Conservation (phyloP, 805 yeast species). For the Diddensiella caesifluorescens region DNA sequence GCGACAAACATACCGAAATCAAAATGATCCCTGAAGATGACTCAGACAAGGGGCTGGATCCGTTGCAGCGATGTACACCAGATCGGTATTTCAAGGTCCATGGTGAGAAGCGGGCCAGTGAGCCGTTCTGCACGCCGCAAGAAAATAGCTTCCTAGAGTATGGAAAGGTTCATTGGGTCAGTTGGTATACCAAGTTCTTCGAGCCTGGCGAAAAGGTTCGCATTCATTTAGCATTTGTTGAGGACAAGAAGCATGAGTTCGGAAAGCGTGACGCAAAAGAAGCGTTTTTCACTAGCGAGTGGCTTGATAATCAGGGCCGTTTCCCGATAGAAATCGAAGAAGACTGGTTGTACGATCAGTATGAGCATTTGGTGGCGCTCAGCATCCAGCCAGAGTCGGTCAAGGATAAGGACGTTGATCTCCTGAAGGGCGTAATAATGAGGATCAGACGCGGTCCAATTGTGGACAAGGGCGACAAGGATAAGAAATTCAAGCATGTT, state of each 20-base stretch:
- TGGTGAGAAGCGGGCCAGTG: conserved; percentile 46
- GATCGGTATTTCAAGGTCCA: conserved; percentile 62
- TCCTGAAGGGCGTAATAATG: conserved; percentile 51
- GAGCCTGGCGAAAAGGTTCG: conserved; percentile 50
- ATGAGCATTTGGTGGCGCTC: conserved; percentile 51
- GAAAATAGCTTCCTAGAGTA: conserved; percentile 53
- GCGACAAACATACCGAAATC: conserved; percentile 46
- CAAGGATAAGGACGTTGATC: conserved; percentile 60
- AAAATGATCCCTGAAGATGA: conserved; percentile 58
- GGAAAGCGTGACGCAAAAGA: conserved; percentile 21
- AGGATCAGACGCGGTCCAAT: conserved; percentile 29
- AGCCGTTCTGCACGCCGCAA: conserved; percentile 81
- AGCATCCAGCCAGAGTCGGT: conserved; percentile 70
- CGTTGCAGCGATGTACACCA: conserved; percentile 82
- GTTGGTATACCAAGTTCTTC: conserved; percentile 75
- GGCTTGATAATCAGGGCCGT: conserved; percentile 63
- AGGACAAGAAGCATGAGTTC: conserved; percentile 37
- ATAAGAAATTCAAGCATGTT: conserved; percentile 28
- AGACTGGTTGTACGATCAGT: conserved; percentile 58
- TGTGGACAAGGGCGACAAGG: conserved; percentile 35
- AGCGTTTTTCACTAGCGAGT: conserved; percentile 65
- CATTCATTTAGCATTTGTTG: conserved; percentile 60
- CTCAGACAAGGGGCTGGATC: conserved; percentile 67
- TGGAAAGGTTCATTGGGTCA: conserved; percentile 64
- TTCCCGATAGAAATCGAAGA: conserved; percentile 55